Conservation (phyloP, 805 yeast genomes). For the Starmerella stellata region DNA sequence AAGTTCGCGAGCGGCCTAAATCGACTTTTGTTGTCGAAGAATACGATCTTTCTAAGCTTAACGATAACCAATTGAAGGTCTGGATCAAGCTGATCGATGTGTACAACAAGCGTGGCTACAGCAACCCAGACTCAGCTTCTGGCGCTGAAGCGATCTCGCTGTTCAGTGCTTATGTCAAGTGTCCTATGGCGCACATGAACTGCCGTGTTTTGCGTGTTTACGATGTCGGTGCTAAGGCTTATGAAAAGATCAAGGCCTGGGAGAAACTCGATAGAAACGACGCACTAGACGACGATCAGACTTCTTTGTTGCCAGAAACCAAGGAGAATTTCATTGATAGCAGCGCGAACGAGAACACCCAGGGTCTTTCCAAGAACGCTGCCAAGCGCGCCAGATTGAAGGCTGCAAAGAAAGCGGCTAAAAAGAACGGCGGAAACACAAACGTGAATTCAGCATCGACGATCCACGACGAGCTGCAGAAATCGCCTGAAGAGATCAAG, state of each 20-base stretch:
- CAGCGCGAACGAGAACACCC: slow-evolving; percentile 4
- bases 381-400: slow-evolving; percentile 19
- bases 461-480: slow-evolving; percentile 12
- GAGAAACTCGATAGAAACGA: slow-evolving; percentile 19
- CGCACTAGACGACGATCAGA: slow-evolving; percentile 12
- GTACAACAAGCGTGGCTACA: slow-evolving; percentile 15
- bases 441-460: slow-evolving; percentile 8
- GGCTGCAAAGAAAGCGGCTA: slow-evolving; percentile 18
- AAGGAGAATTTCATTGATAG: slow-evolving; percentile 12
- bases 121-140: slow-evolving; percentile 20
- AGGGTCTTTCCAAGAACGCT: slow-evolving; percentile 20
- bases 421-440: slow-evolving; percentile 10
- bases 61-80: slow-evolving; percentile 18
- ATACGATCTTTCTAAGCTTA: slow-evolving; percentile 18
- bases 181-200: slow-evolving; percentile 18
- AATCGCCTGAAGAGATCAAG: slow-evolving; percentile 18
- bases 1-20: slow-evolving; percentile 17
- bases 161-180: slow-evolving; percentile 20
- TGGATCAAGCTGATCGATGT: slow-evolving; percentile 22
- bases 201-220: slow-evolving; percentile 23
- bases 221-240: slow-evolving; percentile 16
- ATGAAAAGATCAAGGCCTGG: slow-evolving; percentile 22
- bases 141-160: slow-evolving; percentile 23
- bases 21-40: slow-evolving; percentile 20
- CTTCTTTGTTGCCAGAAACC: slow-evolving; percentile 6